Conservation (phyloP, 352 stramenopile genomes). For the Blastocystis sp. region DNA sequence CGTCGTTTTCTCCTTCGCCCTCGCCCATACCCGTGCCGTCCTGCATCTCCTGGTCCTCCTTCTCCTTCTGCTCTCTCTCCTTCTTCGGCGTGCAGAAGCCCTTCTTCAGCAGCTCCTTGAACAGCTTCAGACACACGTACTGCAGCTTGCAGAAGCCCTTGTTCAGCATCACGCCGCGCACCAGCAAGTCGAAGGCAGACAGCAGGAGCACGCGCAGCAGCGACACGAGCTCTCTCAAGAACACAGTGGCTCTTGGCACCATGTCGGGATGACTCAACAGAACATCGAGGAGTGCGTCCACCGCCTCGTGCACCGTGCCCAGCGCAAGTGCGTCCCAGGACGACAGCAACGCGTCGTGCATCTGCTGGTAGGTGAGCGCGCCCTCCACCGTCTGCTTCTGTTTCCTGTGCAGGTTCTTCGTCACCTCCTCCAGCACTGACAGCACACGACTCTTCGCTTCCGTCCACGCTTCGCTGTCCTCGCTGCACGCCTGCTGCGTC, state of each 20-base stretch:
- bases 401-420: not conserved
- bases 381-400: not conserved
- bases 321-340: slow-evolving; percentile 17
- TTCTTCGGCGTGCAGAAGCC: slow-evolving; percentile 66
- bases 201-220: slow-evolving; percentile 28
- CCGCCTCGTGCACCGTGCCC: not conserved
- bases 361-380: slow-evolving; percentile 24
- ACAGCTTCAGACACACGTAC: slow-evolving; percentile 58
- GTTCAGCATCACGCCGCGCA: slow-evolving; percentile 61
- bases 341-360: slow-evolving; percentile 42
- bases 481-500: not conserved
- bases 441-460: not conserved
- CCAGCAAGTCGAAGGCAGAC: slow-evolving; percentile 17
- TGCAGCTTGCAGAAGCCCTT: slow-evolving; percentile 67
- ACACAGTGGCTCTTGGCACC: too few relatives aligned
- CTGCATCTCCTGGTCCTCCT: slow-evolving; percentile 77
- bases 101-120: slow-evolving; percentile 66
- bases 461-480: too few relatives aligned
- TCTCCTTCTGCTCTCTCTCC: slow-evolving; percentile 35
- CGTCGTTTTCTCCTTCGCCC: slow-evolving; percentile 97
- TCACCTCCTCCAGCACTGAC: not conserved
- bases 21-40: slow-evolving; percentile 99
- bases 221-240: not conserved
- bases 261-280: not conserved
- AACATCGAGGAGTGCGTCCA: not conserved